A percentile compares a stretch with the other conserved stretches of the same genome.
phyloP scores from a whole-genome alignment of 306 rosid genomes.

The Rosa lucieae region DNA sequence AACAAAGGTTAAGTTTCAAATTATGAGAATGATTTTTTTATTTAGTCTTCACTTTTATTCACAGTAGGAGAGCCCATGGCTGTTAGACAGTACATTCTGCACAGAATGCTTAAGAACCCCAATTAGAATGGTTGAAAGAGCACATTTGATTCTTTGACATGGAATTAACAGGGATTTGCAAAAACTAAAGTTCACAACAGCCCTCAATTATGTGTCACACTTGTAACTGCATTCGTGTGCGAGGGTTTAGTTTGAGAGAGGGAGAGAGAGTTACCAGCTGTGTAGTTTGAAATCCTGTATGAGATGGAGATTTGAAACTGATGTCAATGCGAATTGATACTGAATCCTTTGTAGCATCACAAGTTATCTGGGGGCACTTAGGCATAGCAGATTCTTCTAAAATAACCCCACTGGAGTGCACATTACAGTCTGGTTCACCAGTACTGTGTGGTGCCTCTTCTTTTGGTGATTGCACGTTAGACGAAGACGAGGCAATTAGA shows the following conservation, averaged over 20 bases:
- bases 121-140: background rate
- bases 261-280: conserved; percentile 56
- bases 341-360: conserved; percentile 47
- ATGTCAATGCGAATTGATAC: conserved; percentile 86
- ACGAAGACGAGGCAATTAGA: conserved; percentile 53
- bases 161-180: background rate
- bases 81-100: background rate
- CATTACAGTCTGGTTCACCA: conserved; percentile 46
- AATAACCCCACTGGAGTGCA: conserved; percentile 42
- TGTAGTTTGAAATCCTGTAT: conserved; percentile 95
- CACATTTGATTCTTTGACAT: background rate
- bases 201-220: background rate
- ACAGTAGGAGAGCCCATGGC: background rate
- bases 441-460: conserved; percentile 47
- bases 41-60: background rate
- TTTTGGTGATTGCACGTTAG: conserved; percentile 72
- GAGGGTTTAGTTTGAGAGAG: background rate
- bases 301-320: conserved; percentile 88
- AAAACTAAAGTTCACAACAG: conserved; percentile 1
- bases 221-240: background rate
- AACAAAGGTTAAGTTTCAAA: background rate
- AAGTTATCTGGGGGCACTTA: conserved; percentile 51
- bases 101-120: background rate
- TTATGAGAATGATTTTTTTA: background rate
- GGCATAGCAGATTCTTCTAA: conserved; percentile 56